Conservation (phyloP, 441 rosid genomes). For the Pelargonium myrrhifolium region DNA sequence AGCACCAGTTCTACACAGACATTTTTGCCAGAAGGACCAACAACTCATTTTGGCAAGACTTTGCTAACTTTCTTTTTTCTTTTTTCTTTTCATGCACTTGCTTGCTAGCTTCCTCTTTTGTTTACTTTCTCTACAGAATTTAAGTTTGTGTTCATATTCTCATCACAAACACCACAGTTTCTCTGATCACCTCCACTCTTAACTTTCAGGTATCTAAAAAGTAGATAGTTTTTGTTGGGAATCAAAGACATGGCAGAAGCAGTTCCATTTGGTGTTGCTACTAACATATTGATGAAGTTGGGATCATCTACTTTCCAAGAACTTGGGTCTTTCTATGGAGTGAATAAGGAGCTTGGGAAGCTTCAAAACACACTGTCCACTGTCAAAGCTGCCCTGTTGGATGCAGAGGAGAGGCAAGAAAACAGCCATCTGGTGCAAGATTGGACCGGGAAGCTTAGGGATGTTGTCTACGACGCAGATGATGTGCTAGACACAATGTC, state of each 20-base stretch:
- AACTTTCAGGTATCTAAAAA: no score
- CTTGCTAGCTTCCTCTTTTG: no score
- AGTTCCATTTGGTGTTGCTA: not conserved
- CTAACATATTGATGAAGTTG: not conserved
- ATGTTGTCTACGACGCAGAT: constrained; percentile 16
- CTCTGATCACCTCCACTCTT: no score
- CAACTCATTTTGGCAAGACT: no score
- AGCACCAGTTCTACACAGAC: no score
- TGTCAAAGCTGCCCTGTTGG: constrained; percentile 4
- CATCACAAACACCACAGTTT: no score
- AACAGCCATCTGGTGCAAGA: not conserved
- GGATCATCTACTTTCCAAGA: constrained; percentile 3
- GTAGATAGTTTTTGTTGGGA: no score
- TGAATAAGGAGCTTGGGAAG: constrained; percentile 2
- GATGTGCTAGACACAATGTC: constrained; percentile 30
- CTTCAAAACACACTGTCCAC: not conserved
- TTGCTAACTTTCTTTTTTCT: no score
- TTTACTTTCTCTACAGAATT: no score
- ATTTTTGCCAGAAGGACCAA: no score
- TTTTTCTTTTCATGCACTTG: no score
- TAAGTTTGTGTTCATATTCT: no score
- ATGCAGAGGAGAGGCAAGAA: constrained; percentile 16
- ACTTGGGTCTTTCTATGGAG: not conserved
- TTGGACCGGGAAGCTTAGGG: constrained; percentile 14
- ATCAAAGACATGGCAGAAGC: constrained; percentile 7